These are phyloP conservation scores for Protea cynaroides DNA, from an alignment of 164 flowering plant genomes.

Conservation along the genomic window DNA sequence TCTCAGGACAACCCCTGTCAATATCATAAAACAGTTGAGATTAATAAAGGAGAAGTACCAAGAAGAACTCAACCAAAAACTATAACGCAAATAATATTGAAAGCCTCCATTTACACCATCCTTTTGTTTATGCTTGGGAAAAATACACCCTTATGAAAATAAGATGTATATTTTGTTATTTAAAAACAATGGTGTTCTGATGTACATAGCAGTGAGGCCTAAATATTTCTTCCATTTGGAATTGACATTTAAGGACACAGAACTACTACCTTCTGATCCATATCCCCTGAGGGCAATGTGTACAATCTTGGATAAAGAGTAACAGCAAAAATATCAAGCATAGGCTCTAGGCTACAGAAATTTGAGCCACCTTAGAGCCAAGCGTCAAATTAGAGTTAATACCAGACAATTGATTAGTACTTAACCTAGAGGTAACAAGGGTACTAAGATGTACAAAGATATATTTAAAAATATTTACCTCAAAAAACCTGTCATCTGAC, in stretches of 20 bases:
- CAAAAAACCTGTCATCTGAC: constrained; percentile 14
- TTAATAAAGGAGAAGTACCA: background rate
- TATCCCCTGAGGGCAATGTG: background rate
- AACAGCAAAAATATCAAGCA: background rate
- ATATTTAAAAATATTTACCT: constrained; percentile 15
- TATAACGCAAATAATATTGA: background rate
- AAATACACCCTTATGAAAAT: background rate
- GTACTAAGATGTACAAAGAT: background rate
- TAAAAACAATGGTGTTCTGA: background rate
- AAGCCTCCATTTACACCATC: background rate
- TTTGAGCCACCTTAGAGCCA: background rate
- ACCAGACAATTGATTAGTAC: background rate
- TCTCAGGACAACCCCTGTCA: constrained; percentile 28
- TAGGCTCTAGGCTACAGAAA: background rate
- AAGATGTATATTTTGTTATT: background rate
- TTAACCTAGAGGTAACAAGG: background rate
- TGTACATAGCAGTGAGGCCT: background rate
- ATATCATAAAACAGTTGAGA: background rate
- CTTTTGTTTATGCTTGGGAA: background rate
- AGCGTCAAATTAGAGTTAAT: background rate
- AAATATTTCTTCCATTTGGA: background rate
- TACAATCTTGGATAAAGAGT: background rate
- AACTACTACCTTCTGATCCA: background rate
- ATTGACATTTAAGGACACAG: background rate
- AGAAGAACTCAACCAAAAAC: background rate